Conservation (phyloP, 1,284 basidiomycete genomes). For the Sanghuangporus sanghuang region DNA sequence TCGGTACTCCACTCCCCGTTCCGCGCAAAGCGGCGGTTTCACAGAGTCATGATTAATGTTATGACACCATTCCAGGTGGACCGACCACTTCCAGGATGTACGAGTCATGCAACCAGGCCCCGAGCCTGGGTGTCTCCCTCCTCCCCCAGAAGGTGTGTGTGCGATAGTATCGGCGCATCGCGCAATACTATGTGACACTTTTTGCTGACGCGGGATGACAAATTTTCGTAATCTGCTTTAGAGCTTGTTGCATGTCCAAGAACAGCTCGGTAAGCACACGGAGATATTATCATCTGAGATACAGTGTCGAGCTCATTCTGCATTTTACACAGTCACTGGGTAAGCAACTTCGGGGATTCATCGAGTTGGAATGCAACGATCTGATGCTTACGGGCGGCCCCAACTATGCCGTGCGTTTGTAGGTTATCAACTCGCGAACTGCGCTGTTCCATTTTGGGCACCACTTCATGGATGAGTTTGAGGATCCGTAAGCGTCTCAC, state of each 20-base stretch:
- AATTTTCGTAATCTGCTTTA: constrained; percentile 22
- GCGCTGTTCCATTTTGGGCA: constrained; percentile 60
- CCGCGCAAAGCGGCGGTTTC: neutral
- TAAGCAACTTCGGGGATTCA: constrained; percentile 23
- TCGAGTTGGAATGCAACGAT: neutral
- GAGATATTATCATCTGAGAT: neutral
- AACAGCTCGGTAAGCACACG: constrained; percentile 42
- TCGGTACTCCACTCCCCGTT: neutral
- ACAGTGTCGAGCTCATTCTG: neutral
- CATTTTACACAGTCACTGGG: constrained; percentile 52
- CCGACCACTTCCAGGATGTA: constrained; percentile 57
- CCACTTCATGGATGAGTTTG: constrained; percentile 48
- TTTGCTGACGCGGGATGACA: neutral
- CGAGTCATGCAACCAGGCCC: constrained; percentile 54
- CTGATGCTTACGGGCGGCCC: neutral
- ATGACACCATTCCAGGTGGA: constrained; percentile 43
- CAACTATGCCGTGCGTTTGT: constrained; percentile 13
- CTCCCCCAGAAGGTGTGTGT: constrained; percentile 51
- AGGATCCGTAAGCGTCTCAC: constrained; percentile 48
- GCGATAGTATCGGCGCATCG: neutral
- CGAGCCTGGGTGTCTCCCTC: constrained; percentile 55
- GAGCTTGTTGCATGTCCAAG: constrained; percentile 73
- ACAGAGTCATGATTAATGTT: neutral
- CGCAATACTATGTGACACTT: too few relatives aligned
- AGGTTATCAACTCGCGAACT: constrained; percentile 60